Base-by-base conservation (phyloP, 345 rosid genomes). In the Melaleuca alternifolia region DNA sequence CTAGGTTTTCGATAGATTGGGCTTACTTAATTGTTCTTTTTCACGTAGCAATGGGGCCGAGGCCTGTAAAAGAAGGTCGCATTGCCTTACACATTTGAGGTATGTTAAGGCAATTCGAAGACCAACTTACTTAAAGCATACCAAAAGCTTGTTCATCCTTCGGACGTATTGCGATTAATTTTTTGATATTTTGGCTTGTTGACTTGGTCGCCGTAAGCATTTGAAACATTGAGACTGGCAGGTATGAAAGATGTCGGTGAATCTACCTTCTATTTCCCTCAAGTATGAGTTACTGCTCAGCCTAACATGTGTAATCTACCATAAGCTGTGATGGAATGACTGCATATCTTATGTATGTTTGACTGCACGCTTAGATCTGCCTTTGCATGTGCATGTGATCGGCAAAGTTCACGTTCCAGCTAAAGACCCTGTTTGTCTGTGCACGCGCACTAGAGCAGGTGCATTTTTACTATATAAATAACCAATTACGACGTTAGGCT, bases 401-500 rank as follows among this genome's bases (percentile, higher is more conserved):
- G 44, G 77, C 30, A 65, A 65, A 1, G 44, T 65, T 62, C 1
- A 65, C 11, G 5, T 65, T 65, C 44, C 44, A 62, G 23, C 44
- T 62, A 33, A 15, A 62, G 41, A 30, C 44, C 71, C 76, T 62
- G 76, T 28, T 61, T 14, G 41, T 62, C 41, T 0, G 6, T 62
- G 41, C 76, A 3, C 41, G 10, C 13, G 18, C 37, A 9, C 21
- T 0, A 0, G 4, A 21, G n/a, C n/a, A n/a, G n/a, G n/a, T n/a
- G n/a, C n/a, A 2, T 10, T 0, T 5, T n/a, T 51, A 51, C 10
- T 5, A 28, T 14, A 62, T 20, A 28, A 65, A 16, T 16, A 7
- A 44, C 23, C 0, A 11, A 1, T 8, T 7, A 65, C 15, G 23
- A 65, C 3, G 21, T 14, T 62, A 62, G 75, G 75, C 41, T 30